phyloP scores from a whole-genome alignment of 1,284 basidiomycete species.

The Anthracocystis panici-leucophaei region DNA sequence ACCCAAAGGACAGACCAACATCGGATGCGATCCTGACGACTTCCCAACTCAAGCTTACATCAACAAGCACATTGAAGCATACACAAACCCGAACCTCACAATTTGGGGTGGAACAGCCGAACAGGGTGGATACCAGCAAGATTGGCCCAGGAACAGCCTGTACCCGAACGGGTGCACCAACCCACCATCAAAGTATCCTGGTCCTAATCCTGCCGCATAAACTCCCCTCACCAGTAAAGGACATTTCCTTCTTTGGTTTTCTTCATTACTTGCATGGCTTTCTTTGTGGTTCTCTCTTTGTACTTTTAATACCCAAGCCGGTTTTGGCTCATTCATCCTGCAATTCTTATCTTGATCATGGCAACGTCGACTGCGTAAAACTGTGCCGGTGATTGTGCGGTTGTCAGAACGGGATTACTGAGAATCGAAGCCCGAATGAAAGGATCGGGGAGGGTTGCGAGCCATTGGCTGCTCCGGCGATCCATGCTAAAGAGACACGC shows the following conservation, averaged over 20 bases:
- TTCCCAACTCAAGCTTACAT: conserved; percentile 76
- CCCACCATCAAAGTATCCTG: conserved; percentile 47
- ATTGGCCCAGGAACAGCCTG: conserved; percentile 63
- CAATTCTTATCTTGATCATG: neutral
- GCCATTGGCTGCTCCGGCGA: too few species aligned
- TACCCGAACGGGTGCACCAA: conserved; percentile 49
- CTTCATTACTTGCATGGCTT: neutral
- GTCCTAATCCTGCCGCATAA: conserved; percentile 31
- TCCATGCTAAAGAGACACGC: too few species aligned
- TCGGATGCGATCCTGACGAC: conserved; percentile 67
- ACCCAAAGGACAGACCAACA: conserved; percentile 54
- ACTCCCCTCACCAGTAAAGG: neutral
- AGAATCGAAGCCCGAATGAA: too few species aligned
- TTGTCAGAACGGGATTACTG: too few species aligned
- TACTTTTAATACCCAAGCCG: conserved; percentile 1
- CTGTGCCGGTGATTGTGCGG: neutral
- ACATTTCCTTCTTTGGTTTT: neutral
- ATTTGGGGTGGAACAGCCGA: conserved; percentile 58
- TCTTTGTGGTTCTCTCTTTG: neutral
- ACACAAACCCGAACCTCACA: conserved; percentile 60
- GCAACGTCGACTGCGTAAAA: neutral
- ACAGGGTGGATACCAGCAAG: conserved; percentile 58
- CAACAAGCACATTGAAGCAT: conserved; percentile 57
- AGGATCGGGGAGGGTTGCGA: too few species aligned
- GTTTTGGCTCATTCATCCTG: neutral